Percentiles rank a stretch among this genome's conserved stretches.
Evolutionary conservation across 1,139 yeast species (phyloP).

Genomic region (Lodderomyces oxycetoniae): DNA sequence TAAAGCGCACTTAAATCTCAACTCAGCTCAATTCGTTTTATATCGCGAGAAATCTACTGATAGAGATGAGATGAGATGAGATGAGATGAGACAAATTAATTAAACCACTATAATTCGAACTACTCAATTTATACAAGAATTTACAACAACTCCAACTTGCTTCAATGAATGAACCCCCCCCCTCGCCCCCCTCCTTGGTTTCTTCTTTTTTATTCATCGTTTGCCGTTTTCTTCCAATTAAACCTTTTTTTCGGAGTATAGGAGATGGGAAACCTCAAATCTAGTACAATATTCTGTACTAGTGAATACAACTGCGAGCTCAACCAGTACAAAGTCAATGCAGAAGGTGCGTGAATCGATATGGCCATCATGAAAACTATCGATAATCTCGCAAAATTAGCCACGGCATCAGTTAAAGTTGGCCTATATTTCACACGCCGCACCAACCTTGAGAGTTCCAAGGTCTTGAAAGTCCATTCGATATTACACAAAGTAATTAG

Average conservation of each 20-base stretch:
- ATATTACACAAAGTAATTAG: slow-evolving; percentile 66
- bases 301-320: slow-evolving; percentile 76
- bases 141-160: no score
- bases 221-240: slow-evolving; percentile 6
- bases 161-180: no score
- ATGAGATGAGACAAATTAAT: no score
- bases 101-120: no score
- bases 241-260: slow-evolving; percentile 42
- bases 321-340: slow-evolving; percentile 79
- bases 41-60: neutral
- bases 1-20: no score
- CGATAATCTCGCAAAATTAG: slow-evolving; percentile 68
- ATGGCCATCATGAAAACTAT: slow-evolving; percentile 79
- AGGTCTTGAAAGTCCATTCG: slow-evolving; percentile 65
- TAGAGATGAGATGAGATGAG: neutral
- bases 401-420: slow-evolving; percentile 54
- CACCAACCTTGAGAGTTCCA: slow-evolving; percentile 43
- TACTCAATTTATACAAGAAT: no score
- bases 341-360: slow-evolving; percentile 80
- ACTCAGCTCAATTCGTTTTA: no score
- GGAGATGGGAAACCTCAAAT: slow-evolving; percentile 56
- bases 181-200: no score
- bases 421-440: slow-evolving; percentile 46
- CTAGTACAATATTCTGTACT: slow-evolving; percentile 69
- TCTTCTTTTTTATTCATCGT: slow-evolving; percentile 1